phyloP scores from a whole-genome alignment of 805 yeast genomes.

The Clavispora vitiphila region DNA sequence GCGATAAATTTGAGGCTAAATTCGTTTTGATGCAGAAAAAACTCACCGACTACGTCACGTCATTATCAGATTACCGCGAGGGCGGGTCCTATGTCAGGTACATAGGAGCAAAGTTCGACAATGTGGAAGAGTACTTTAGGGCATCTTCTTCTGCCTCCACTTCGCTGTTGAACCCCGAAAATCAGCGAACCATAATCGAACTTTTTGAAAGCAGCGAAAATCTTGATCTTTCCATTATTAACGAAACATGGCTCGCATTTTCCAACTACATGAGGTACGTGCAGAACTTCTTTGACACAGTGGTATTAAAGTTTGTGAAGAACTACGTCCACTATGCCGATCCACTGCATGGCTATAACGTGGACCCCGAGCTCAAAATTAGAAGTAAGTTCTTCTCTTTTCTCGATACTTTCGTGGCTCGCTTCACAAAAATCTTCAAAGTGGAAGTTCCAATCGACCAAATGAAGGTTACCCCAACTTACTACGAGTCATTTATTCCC shows the following conservation, averaged over 20 bases:
- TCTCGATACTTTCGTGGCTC: slow-evolving; percentile 21
- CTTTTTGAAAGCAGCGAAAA: slow-evolving; percentile 35
- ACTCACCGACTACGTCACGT: slow-evolving; percentile 30
- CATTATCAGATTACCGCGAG: slow-evolving; percentile 26
- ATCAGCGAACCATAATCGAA: slow-evolving; percentile 23
- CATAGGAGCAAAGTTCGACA: slow-evolving; percentile 35
- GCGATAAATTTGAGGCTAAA: slow-evolving; percentile 30
- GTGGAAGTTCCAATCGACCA: slow-evolving; percentile 24
- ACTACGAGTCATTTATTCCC: slow-evolving; percentile 34
- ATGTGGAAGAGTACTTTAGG: slow-evolving; percentile 30
- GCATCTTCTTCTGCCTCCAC: slow-evolving; percentile 23
- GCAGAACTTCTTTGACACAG: slow-evolving; percentile 25
- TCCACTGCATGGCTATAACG: slow-evolving; percentile 16
- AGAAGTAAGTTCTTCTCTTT: slow-evolving; percentile 22
- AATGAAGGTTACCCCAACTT: slow-evolving; percentile 31
- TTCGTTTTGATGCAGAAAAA: slow-evolving; percentile 35
- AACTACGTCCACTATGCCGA: slow-evolving; percentile 33
- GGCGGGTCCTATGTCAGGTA: slow-evolving; percentile 34
- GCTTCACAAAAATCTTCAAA: slow-evolving; percentile 27
- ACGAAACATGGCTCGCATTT: slow-evolving; percentile 41
- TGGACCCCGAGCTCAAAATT: slow-evolving; percentile 28
- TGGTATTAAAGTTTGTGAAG: slow-evolving; percentile 30
- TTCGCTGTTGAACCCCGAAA: slow-evolving; percentile 22
- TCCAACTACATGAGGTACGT: slow-evolving; percentile 31
- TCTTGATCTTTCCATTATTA: slow-evolving; percentile 36